Conservation (phyloP, 495 filamentous ascomycete genomes). For the Penicillium angulare region DNA sequence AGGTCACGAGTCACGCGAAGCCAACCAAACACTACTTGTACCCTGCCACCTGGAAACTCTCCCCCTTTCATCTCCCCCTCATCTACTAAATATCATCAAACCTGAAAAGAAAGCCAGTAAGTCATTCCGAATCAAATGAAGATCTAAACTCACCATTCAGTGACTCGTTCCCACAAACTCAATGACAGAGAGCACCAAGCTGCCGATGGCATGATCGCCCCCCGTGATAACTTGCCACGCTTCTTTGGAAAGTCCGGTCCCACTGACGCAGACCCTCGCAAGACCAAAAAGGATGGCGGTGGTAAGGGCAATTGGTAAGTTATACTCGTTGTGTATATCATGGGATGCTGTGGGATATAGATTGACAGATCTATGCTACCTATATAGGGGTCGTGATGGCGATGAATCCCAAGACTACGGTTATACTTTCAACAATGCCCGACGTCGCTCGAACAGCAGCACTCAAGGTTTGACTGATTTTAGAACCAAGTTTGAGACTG, state of each 20-base stretch:
- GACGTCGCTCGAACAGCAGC: conserved; percentile 90
- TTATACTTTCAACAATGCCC: conserved; percentile 79
- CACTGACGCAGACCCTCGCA: conserved; percentile 78
- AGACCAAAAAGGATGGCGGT: conserved; percentile 93
- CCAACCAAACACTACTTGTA: background rate
- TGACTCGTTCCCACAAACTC: conserved; percentile 93
- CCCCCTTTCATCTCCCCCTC: background rate
- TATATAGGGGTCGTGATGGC: conserved; percentile 72
- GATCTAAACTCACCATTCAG: conserved; percentile 36
- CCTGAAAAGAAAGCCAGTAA: conserved; percentile 10
- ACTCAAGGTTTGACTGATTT: conserved; percentile 64
- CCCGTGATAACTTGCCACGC: conserved; percentile 75
- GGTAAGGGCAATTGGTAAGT: conserved; percentile 93
- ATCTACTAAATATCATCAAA: background rate
- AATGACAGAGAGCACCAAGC: conserved; percentile 88
- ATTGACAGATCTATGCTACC: background rate
- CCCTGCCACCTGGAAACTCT: too few relatives aligned
- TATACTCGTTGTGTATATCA: too few relatives aligned
- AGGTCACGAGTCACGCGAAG: conserved; percentile 25
- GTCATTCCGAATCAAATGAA: background rate
- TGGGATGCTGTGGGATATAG: too few relatives aligned
- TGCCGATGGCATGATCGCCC: conserved; percentile 59
- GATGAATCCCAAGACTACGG: conserved; percentile 78
- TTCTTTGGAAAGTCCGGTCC: conserved; percentile 90
- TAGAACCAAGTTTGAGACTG: conserved; percentile 86